Percentiles rank a stretch among this genome's conserved stretches.
Conservation (phyloP, 2,329 filamentous ascomycete genomes). For the Microdochium nivale region DNA sequence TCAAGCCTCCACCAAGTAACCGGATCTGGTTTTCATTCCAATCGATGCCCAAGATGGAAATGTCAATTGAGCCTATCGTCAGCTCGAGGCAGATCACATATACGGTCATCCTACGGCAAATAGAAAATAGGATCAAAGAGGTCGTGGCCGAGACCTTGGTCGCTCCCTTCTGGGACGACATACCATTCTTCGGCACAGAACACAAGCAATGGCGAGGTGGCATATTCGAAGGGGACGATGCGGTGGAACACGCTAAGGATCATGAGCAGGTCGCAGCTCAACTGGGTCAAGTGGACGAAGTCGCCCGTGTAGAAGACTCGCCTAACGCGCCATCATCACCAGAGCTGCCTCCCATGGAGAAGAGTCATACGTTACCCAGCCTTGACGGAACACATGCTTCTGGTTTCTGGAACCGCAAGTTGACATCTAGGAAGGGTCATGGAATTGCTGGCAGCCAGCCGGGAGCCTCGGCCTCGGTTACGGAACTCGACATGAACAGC, state of each 20-base stretch:
- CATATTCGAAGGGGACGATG: slow-evolving; percentile 58
- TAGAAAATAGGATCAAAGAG: slow-evolving; percentile 91
- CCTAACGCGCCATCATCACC: slow-evolving; percentile 19
- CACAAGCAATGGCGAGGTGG: slow-evolving; percentile 76
- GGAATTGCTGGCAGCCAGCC: neutral
- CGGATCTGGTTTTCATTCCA: slow-evolving; percentile 94
- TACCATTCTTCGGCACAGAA: slow-evolving; percentile 79
- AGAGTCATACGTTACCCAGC: slow-evolving; percentile 42
- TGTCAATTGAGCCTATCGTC: slow-evolving; percentile 92
- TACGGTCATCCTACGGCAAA: slow-evolving; percentile 80
- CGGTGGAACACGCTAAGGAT: slow-evolving; percentile 27
- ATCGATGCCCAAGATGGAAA: slow-evolving; percentile 85
- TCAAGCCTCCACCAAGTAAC: slow-evolving; percentile 94
- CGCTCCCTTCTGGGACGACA: slow-evolving; percentile 90
- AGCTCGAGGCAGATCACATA: slow-evolving; percentile 95
- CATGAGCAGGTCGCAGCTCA: slow-evolving; percentile 30
- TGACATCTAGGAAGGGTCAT: neutral
- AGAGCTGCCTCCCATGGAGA: slow-evolving; percentile 41
- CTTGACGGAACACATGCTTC: slow-evolving; percentile 28
- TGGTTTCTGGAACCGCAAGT: slow-evolving; percentile 37
- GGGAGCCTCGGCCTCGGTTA: slow-evolving; percentile 36
- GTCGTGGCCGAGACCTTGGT: slow-evolving; percentile 89
- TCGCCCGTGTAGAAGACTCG: slow-evolving; percentile 32
- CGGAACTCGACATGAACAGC: slow-evolving; percentile 37
- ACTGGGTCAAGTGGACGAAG: slow-evolving; percentile 38